Evolutionary conservation across 2,329 filamentous ascomycete genomes (phyloP).

Genomic region (Ophiognomonia clavigignenti-juglandacearum): DNA sequence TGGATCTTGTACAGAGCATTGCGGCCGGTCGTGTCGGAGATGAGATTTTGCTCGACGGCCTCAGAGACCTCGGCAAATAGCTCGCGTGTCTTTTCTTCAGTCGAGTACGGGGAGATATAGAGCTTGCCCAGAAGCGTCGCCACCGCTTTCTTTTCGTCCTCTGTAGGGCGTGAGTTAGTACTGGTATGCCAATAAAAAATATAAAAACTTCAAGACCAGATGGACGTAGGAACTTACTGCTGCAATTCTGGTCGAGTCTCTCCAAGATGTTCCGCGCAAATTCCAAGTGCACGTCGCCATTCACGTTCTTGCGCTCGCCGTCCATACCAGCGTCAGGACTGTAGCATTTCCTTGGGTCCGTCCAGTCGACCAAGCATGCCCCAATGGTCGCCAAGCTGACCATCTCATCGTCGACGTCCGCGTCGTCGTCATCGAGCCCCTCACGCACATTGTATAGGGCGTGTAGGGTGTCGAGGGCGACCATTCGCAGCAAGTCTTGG

Average conservation of each 20-base stretch:
- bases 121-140: conserved; percentile 78
- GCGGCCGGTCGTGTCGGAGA: conserved; percentile 55
- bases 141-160: conserved; percentile 82
- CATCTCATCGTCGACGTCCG: conserved; percentile 72
- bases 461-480: conserved; percentile 71
- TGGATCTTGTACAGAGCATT: conserved; percentile 67
- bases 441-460: conserved; percentile 69
- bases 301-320: conserved; percentile 57
- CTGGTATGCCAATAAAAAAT: too few species aligned
- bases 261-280: conserved; percentile 76
- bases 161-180: conserved; percentile 39
- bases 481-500: conserved; percentile 71
- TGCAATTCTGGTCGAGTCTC: conserved; percentile 60
- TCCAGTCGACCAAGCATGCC: conserved; percentile 88
- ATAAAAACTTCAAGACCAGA: too few species aligned
- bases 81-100: conserved; percentile 52
- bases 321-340: conserved; percentile 46
- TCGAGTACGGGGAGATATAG: conserved; percentile 65
- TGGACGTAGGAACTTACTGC: conserved; percentile 58
- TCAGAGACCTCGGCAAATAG: conserved; percentile 54
- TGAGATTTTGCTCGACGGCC: conserved; percentile 58
- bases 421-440: conserved; percentile 68
- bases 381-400: conserved; percentile 74
- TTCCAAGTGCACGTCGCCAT: conserved; percentile 74
- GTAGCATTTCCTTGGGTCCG: conserved; percentile 78